Conservation (phyloP, 1,139 yeast genomes). For the Eremothecium coryli region DNA sequence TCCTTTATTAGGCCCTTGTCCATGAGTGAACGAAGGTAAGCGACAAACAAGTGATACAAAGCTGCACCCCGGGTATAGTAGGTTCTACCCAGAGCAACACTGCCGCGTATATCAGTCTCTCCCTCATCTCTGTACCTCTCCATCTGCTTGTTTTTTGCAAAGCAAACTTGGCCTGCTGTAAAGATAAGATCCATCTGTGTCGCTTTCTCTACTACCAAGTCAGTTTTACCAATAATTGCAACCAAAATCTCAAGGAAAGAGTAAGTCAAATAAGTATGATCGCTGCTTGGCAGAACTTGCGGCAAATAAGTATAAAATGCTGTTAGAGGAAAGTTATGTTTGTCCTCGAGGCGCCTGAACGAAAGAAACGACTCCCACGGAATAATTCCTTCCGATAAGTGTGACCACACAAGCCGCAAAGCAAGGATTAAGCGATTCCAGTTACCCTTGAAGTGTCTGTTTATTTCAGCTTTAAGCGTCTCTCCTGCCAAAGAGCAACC, state of each 20-base stretch:
- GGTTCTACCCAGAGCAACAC: constrained; percentile 11
- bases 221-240: constrained; percentile 26
- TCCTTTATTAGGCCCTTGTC: constrained; percentile 27
- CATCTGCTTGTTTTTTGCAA: constrained; percentile 11
- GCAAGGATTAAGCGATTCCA: constrained; percentile 22
- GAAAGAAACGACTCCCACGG: constrained; percentile 30
- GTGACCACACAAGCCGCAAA: constrained; percentile 28
- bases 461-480: constrained; percentile 20
- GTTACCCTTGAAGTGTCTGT: constrained; percentile 15
- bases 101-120: constrained; percentile 11
- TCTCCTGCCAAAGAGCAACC: constrained; percentile 31
- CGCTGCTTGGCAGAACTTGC: constrained; percentile 28
- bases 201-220: constrained; percentile 25
- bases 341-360: constrained; percentile 22
- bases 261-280: constrained; percentile 29
- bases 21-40: constrained; percentile 28
- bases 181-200: constrained; percentile 28
- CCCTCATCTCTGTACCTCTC: constrained; percentile 8
- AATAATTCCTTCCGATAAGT: constrained; percentile 28
- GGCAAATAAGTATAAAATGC: constrained; percentile 30
- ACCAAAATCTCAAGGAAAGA: constrained; percentile 31
- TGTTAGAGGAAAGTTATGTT: constrained; percentile 21
- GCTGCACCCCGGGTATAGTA: constrained; percentile 22
- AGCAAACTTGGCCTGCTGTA: constrained; percentile 30
- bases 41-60: constrained; percentile 26